phyloP scores from a whole-genome alignment of 768 basidiomycete species.

The Postia placenta region DNA sequence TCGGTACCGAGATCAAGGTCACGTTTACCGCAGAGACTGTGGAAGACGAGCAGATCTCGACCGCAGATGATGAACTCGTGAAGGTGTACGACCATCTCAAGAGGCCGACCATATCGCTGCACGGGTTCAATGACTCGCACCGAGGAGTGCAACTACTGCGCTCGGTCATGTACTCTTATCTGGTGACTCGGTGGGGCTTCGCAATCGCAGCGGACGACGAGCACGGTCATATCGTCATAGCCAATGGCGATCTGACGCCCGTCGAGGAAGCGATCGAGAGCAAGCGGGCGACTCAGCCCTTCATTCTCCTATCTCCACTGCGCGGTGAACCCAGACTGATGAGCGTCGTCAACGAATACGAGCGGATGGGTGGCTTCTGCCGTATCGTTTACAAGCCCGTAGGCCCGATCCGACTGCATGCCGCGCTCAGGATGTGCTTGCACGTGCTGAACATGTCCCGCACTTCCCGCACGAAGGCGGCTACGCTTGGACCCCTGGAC shows the following conservation, averaged over 20 bases:
- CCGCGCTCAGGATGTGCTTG: slow-evolving; percentile 57
- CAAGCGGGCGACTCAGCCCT: slow-evolving; percentile 55
- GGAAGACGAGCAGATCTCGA: slow-evolving; percentile 29
- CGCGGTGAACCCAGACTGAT: slow-evolving; percentile 62
- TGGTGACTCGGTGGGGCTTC: slow-evolving; percentile 76
- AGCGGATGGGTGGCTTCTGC: slow-evolving; percentile 80
- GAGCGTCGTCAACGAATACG: slow-evolving; percentile 62
- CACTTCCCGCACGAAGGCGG: slow-evolving; percentile 21
- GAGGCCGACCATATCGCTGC: slow-evolving; percentile 55
- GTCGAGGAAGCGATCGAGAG: slow-evolving; percentile 51
- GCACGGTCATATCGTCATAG: slow-evolving; percentile 66
- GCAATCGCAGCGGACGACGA: slow-evolving; percentile 34
- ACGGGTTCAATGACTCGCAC: slow-evolving; percentile 63
- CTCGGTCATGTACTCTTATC: slow-evolving; percentile 57
- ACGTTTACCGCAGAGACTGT: slow-evolving; percentile 67
- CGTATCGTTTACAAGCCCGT: slow-evolving; percentile 87
- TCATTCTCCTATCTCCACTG: slow-evolving; percentile 68
- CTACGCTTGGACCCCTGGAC: not conserved
- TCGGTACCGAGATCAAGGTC: slow-evolving; percentile 89
- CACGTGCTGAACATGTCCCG: slow-evolving; percentile 47
- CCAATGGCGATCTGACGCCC: slow-evolving; percentile 70
- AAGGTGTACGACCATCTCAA: slow-evolving; percentile 20
- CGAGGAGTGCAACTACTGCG: slow-evolving; percentile 65
- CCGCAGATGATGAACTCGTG: slow-evolving; percentile 18
- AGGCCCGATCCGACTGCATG: slow-evolving; percentile 69